phyloP scores from a whole-genome alignment of 331 rosid species.

The Cucumis variabilis region DNA sequence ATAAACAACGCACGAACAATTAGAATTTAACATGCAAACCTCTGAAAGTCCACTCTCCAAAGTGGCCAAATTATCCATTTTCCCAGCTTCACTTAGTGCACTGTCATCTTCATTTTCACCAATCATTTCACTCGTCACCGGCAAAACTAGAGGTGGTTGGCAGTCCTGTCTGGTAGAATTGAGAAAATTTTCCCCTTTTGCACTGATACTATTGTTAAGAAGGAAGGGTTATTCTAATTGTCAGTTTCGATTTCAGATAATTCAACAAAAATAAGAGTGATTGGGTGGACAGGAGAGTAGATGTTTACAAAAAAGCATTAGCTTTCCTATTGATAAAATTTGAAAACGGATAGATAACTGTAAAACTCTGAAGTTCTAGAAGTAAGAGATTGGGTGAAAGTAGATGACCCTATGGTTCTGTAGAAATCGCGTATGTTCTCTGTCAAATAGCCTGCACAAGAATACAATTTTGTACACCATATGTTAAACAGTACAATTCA shows the following conservation, averaged over 20 bases:
- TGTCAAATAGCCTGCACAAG: conserved; percentile 75
- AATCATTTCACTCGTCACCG: conserved; percentile 71
- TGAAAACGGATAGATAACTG: background rate
- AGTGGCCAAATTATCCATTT: conserved; percentile 52
- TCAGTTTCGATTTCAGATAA: conserved; percentile 24
- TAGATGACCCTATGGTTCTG: conserved; percentile 68
- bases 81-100: conserved; percentile 48
- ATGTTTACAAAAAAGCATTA: conserved; percentile 16
- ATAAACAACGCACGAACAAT: conserved; percentile 3
- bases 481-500: conserved; percentile 16
- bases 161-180: conserved; percentile 71
- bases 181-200: conserved; percentile 71
- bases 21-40: conserved; percentile 59
- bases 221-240: conserved; percentile 30
- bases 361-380: conserved; percentile 3
- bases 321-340: background rate
- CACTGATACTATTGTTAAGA: conserved; percentile 63
- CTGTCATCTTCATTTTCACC: conserved; percentile 57
- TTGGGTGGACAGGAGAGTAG: conserved; percentile 17
- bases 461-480: conserved; percentile 2
- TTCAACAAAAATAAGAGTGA: conserved; percentile 3
- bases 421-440: conserved; percentile 50
- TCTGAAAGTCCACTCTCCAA: conserved; percentile 67
- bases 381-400: conserved; percentile 30
- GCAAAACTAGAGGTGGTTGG: conserved; percentile 75